Percentiles rank a stretch among this genome's conserved stretches.
Evolutionary conservation across 495 filamentous ascomycete species (phyloP).

Genomic region (Penicillium chermesinum): DNA sequence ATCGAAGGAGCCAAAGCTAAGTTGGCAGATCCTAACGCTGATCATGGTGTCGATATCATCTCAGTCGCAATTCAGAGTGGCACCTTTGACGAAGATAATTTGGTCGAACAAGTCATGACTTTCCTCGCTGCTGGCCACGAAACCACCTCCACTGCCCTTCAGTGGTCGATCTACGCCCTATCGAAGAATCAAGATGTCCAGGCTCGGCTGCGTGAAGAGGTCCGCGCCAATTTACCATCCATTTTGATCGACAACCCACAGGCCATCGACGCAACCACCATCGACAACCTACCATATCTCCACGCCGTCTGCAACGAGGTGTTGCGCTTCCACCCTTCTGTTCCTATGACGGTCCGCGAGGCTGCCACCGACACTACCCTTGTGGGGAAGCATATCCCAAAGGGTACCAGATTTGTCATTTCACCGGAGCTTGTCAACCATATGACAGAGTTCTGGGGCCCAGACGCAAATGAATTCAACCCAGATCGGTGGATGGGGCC

Average conservation of each 20-base stretch:
- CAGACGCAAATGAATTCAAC: conserved; percentile 71
- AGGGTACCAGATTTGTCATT: conserved; percentile 48
- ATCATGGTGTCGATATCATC: conserved; percentile 67
- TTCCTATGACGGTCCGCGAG: conserved; percentile 59
- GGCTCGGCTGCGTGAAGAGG: conserved; percentile 52
- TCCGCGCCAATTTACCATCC: conserved; percentile 59
- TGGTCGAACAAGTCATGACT: conserved; percentile 91
- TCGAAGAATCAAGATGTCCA: conserved; percentile 56
- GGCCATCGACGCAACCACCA: conserved; percentile 43
- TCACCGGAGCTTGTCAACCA: conserved; percentile 62
- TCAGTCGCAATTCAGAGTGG: conserved; percentile 75
- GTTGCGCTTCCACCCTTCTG: conserved; percentile 53
- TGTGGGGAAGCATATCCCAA: conserved; percentile 48
- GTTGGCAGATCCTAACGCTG: conserved; percentile 36
- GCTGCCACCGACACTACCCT: conserved; percentile 61
- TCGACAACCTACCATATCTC: conserved; percentile 56
- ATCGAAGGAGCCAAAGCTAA: conserved; percentile 64
- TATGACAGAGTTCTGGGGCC: conserved; percentile 71
- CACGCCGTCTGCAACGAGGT: conserved; percentile 59
- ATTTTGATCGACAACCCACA: conserved; percentile 35
- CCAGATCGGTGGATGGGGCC: conserved; percentile 71
- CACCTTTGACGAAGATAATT: conserved; percentile 69
- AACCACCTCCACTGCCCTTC: conserved; percentile 57
- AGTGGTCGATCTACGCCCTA: conserved; percentile 56
- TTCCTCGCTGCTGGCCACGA: conserved; percentile 92